Conservation (phyloP, 441 rosid genomes). For the Adansonia gregorii region DNA sequence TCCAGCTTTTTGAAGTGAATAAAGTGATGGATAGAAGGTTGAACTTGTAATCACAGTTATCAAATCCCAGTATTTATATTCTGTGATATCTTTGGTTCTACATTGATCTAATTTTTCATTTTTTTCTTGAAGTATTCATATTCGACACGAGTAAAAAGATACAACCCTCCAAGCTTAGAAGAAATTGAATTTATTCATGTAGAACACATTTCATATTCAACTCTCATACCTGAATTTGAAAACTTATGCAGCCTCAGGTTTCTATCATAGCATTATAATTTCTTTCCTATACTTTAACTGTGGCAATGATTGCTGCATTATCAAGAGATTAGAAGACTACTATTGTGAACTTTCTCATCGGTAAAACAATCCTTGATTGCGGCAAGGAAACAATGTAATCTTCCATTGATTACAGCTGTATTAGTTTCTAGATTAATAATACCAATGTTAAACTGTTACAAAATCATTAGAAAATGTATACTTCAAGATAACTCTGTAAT, state of each 20-base stretch:
- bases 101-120: no score
- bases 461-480: no score
- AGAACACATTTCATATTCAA: no score
- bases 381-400: no score
- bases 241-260: no score
- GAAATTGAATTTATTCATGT: background rate
- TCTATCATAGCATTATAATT: background rate
- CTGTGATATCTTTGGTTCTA: background rate
- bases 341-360: background rate
- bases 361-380: background rate
- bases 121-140: no score
- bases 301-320: conserved; percentile 5
- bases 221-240: no score
- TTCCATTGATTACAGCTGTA: no score
- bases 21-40: conserved; percentile 35
- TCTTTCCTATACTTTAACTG: background rate
- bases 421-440: no score
- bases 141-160: no score
- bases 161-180: background rate
- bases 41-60: conserved; percentile 41
- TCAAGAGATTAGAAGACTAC: background rate
- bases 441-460: no score
- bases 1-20: conserved; percentile 32
- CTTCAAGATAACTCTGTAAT: background rate
- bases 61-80: conserved; percentile 19